Conservation (phyloP, 2,329 filamentous ascomycete species). For the Madurella fahalii region DNA sequence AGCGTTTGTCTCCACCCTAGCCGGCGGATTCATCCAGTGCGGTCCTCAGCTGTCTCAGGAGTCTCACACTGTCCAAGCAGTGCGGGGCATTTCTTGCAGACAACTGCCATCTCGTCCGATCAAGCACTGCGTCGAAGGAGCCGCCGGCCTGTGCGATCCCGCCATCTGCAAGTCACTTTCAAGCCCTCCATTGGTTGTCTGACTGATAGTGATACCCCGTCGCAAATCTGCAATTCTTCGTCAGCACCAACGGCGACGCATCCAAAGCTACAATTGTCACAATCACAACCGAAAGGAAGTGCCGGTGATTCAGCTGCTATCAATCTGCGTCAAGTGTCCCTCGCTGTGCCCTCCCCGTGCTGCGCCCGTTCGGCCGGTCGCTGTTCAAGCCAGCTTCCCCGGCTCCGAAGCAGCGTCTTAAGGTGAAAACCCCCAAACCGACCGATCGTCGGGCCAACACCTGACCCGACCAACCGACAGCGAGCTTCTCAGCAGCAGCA, state of each 20-base stretch:
- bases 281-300: neutral
- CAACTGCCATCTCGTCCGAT: constrained; percentile 2
- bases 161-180: neutral
- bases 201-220: too few species aligned
- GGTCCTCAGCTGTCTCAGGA: neutral
- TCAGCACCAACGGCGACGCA: too few species aligned
- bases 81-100: constrained; percentile 13
- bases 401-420: neutral
- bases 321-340: too few species aligned
- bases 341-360: constrained; percentile 6
- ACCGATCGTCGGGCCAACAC: constrained; percentile 8
- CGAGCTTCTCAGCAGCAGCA: too few species aligned
- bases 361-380: neutral
- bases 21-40: constrained; percentile 4
- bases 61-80: constrained; percentile 2
- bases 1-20: neutral
- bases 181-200: neutral
- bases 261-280: neutral
- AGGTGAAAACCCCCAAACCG: neutral
- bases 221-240: too few species aligned
- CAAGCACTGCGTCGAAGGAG: neutral
- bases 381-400: neutral
- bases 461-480: neutral
- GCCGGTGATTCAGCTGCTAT: constrained; percentile 2
- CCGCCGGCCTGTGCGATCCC: constrained; percentile 2